A percentile compares a stretch with the other conserved stretches of the same genome.
phyloP scores from a whole-genome alignment of 2,329 filamentous ascomycete species.

The Fusarium sp. region DNA sequence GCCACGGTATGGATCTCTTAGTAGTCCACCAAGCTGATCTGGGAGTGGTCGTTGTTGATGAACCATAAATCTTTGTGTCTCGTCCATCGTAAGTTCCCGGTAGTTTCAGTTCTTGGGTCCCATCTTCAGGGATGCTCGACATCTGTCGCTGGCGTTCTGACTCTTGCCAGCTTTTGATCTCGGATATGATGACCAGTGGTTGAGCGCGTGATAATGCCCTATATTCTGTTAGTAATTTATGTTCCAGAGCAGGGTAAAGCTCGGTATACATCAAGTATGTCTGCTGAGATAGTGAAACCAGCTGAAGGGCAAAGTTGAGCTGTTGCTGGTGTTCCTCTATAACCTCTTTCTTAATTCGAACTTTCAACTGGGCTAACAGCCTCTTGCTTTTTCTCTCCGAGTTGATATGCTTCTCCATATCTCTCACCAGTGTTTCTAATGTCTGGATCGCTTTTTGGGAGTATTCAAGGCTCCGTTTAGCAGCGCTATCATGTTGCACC shows the following conservation, averaged over 20 bases:
- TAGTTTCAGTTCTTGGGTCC: no score
- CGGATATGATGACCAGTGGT: slow-evolving; percentile 8
- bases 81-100: neutral
- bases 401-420: slow-evolving; percentile 23
- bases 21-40: no score
- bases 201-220: slow-evolving; percentile 27
- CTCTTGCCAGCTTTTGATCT: neutral
- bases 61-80: no score
- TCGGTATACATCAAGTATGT: slow-evolving; percentile 24
- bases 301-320: slow-evolving; percentile 13
- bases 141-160: neutral
- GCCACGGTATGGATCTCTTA: neutral
- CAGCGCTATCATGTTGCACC: neutral
- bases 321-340: slow-evolving; percentile 22
- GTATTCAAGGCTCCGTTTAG: slow-evolving; percentile 21
- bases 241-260: accelerated
- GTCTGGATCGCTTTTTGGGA: slow-evolving; percentile 10
- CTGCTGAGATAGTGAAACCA: slow-evolving; percentile 25
- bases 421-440: slow-evolving; percentile 3
- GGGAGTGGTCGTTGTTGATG: accelerated
- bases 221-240: accelerated
- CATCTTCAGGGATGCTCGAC: no score
- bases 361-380: neutral
- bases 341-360: slow-evolving; percentile 17
- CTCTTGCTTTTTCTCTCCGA: neutral